These are phyloP conservation scores for Penicillium sclerotiorum DNA, from an alignment of 2,329 filamentous ascomycete species.

Conservation along the genomic window DNA sequence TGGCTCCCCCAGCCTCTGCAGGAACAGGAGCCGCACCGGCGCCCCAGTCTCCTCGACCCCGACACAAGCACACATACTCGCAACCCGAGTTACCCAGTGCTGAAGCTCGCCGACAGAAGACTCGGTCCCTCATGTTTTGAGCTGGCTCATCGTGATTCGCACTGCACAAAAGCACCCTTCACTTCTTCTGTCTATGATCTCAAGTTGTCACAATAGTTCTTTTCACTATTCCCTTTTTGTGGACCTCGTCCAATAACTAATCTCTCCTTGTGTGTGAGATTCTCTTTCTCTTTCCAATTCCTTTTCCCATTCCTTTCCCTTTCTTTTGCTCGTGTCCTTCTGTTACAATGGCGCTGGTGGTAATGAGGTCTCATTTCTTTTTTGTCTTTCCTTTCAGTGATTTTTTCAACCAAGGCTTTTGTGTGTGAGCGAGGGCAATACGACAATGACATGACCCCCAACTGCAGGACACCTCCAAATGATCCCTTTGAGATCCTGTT, in stretches of 20 bases:
- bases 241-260: conserved; percentile 12
- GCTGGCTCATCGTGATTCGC: conserved; percentile 7
- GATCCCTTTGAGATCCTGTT: conserved; percentile 22
- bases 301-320: conserved; percentile 1
- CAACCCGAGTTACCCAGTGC: conserved; percentile 40
- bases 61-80: conserved; percentile 45
- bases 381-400: conserved; percentile 12
- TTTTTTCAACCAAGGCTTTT: conserved; percentile 8
- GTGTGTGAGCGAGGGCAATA: conserved; percentile 17
- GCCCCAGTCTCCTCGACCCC: conserved; percentile 33
- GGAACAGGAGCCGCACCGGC: conserved; percentile 32
- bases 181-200: conserved; percentile 29
- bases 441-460: conserved; percentile 25
- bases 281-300: conserved; percentile 3
- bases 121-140: conserved; percentile 46
- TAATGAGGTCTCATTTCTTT: conserved; percentile 12
- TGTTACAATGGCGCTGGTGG: conserved; percentile 26
- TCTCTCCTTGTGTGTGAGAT: conserved; percentile 14
- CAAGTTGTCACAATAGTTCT: conserved; percentile 27
- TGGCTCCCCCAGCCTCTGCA: conserved; percentile 24
- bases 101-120: conserved; percentile 44
- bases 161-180: conserved; percentile 18
- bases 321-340: conserved; percentile 5
- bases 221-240: conserved; percentile 22
- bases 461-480: conserved; percentile 27